Base-by-base conservation (phyloP, 345 rosid genomes). In the Bruguiera gymnorhiza region DNA sequence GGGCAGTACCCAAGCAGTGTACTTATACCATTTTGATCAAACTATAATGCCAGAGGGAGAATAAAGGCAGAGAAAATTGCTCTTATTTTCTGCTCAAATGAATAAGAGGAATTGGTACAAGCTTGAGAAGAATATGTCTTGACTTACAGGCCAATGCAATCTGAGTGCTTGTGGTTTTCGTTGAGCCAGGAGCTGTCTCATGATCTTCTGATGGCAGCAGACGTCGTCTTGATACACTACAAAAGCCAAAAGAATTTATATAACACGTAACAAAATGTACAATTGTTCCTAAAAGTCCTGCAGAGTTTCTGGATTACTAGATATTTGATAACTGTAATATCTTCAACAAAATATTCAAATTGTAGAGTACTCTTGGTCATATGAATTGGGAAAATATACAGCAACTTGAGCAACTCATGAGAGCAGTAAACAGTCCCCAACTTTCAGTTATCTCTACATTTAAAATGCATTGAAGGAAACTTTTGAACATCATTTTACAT, bases 161-260 rank as follows among this genome's bases (percentile, higher is more conserved):
- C 63, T 66, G 70, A 43, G 71, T 30, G 57, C 71, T 59, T 70
- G 48, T 67, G 60, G 66, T 67, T 71, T 76, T 77, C 59, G 71
- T 70, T 21, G 70, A 39, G 72, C 73, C 79, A 67, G 72, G 74
- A 56, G 76, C 82, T 39, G 65, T 59, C 34, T 74, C 79, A 57
- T 59, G 65, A 68, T 68, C 76, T 61, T 83, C 78, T 31, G 78
- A 68, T 37, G 18, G 62, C 0, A 52, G 77, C 29, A 62, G 60
- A 58, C 24, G 56, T 54, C 68, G 77, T 74, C 71, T 75, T 59
- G 80, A 69, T 73, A 64, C 60, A 78, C 86, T 87, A 78, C 79
- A 76, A 70, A 63, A 79, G 58, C 61, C 16, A 29, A 67, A 56
- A 26, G 59, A 62, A 4, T 31, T 54, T 51, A 48, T 26, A 18